Evolutionary conservation across 208 protist species (phyloP).

Genomic region (Leishmania tropica): DNA sequence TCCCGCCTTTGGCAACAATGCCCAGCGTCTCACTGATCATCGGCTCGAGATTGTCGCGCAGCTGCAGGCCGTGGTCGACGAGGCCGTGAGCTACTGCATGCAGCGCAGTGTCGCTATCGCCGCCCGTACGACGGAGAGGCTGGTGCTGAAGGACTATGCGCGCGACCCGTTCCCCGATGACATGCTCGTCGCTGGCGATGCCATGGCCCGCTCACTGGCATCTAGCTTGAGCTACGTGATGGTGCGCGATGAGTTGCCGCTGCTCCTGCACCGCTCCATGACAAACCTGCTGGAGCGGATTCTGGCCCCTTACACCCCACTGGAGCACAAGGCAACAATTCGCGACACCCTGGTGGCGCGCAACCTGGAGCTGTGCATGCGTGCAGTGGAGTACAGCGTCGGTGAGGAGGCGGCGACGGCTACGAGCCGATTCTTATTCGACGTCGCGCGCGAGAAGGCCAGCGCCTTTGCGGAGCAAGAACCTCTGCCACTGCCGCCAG

Average conservation of each 20-base stretch:
- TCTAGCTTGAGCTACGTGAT: conserved; percentile 81
- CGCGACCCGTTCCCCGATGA: conserved; percentile 87
- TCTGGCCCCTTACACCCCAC: conserved; percentile 16
- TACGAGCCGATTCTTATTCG: conserved; percentile 42
- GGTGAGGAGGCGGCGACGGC: conserved; percentile 91
- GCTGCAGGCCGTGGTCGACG: conserved; percentile 88
- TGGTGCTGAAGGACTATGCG: conserved; percentile 97
- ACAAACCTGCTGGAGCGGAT: conserved; percentile 28
- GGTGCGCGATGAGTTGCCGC: conserved; percentile 95
- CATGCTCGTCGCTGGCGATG: conserved; percentile 65
- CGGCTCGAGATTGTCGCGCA: conserved; percentile 50
- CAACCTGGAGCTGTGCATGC: conserved; percentile 80
- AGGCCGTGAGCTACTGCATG: conserved; percentile 88
- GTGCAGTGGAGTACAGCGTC: conserved; percentile 85
- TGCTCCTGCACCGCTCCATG: conserved; percentile 38
- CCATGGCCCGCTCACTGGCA: conserved; percentile 82
- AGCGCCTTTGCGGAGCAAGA: conserved; percentile 31
- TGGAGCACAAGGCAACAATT: conserved; percentile 21
- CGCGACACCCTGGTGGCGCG: conserved; percentile 38
- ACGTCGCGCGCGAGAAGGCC: conserved; percentile 85
- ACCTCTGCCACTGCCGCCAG: conserved; percentile 48
- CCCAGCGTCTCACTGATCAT: conserved; percentile 33
- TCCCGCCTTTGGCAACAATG: conserved; percentile 18
- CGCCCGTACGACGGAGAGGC: conserved; percentile 87
- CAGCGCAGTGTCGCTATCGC: conserved; percentile 95